Base-by-base conservation (phyloP, 2,329 filamentous ascomycete genomes). In the Cladobotryum protrusum region DNA sequence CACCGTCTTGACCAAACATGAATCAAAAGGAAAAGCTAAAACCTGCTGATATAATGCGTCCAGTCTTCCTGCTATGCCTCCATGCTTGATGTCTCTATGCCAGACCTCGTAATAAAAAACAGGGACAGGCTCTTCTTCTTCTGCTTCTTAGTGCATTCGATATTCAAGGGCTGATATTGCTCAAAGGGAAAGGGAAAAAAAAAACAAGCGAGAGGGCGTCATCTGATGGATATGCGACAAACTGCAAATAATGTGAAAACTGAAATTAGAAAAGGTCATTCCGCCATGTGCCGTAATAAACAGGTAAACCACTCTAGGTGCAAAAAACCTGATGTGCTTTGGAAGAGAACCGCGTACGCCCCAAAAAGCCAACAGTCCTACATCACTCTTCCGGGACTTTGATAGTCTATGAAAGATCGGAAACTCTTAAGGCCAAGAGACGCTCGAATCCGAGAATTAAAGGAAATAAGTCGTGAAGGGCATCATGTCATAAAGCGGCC, bases 401-500 rank as follows among this genome's bases (percentile, higher is more conserved):
- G 24, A 29, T 29, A 19, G 32, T 34, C 24, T 45, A 34, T 45
- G n/a, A 20, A 36, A 41, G 29, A 13, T 19, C 37, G 37, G 37
- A 40, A 40, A 45, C 24, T 33, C 42, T 42, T 48, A 43, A 40
- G 32, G n/a, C n/a, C 39, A 43, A 37, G 43, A 48, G 18, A 46
- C 50, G 46, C 46, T 45, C 42, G 44, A 49, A 42, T 52, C 46
- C 18, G 45, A 52, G 43, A 39, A 52, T 36, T 35, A 43, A 53
- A 48, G 19, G 36, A 51, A 53, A 53, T 34, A 51, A 58, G 51
- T 67, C 66, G 58, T 68, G 58, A 64, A 60, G 52, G 58, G 63
- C 65, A 57, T 69, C 47, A 59, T 58, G 57, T 69, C 67, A 56
- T 69, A 57, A 62, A 46, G 61, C 57, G 57, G 56, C 53, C 54